Base-by-base conservation (phyloP, 2,329 filamentous ascomycete species). In the Mycogone perniciosa region DNA sequence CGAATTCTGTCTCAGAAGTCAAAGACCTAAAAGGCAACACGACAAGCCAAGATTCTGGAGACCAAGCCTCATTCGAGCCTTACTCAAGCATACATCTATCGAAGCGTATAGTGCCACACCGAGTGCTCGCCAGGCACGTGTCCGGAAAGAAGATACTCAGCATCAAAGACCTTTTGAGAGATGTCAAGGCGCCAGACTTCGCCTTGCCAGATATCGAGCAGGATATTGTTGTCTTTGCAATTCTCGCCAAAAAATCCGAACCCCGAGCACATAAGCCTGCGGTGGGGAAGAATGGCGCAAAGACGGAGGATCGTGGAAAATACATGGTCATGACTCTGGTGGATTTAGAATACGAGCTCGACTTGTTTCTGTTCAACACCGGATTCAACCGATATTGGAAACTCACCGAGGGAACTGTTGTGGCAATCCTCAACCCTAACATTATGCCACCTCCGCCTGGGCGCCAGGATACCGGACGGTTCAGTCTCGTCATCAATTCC, bases 371-470 rank as follows among this genome's bases (percentile, higher is more conserved):
- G 10, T 99, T 99, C 69, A 88, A 88, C 60, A 84, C 86, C 0
- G 95, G 89, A 6, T 96, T 97, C 61, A 85, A 88, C 11, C 84
- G 88, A 49, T 99, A 93, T 72, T 97, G 92, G 86, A 95, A 95
- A 64, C 74, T 97, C n/a, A 84, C 84, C 0, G 81, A 89, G 2
- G 93, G 93, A n/a, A 96, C 91, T 0, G 79, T 97, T 1, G 76
- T 99, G 50, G 93, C 92, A 5, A 88, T 99, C 29, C 76, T 99
- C 31, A 99, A 99, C 63, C 93, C 93, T 1, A 83, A 76, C 13
- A 86, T 97, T 59, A 88, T 99, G 83, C 89, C 92, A 3, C 92
- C 92, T 0, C 86, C 87, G 0, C 82, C 82, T 1, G 81, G 84
- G 20, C 84, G 83, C 54, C 76, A 82, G 11, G 88, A 91, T 56